Base-by-base conservation (phyloP, 2,329 filamentous ascomycete species). In the Colletotrichum sp. region DNA sequence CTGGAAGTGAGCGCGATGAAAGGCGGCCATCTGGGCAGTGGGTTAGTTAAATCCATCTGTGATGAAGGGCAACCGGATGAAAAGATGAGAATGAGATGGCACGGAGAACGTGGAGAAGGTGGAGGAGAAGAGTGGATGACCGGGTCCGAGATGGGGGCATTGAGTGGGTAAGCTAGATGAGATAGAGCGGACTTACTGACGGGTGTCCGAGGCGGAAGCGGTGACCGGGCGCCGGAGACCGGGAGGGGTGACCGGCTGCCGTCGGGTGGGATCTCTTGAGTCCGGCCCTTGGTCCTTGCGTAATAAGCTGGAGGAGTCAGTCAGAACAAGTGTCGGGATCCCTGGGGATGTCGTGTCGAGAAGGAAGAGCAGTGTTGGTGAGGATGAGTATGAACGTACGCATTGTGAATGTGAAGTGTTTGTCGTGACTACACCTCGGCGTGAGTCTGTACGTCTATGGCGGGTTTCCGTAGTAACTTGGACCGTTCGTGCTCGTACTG, bases 241-340 rank as follows among this genome's bases (percentile, higher is more conserved):
- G 61, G 49, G 52, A 75, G 59, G 22, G 73, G 73, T 29, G 69
- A 72, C 30, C 73, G 70, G 64, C 62, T 69, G 64, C 73, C 73
- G 69, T 76, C 70, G n/a, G 74, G 70, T 7, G 74, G 74, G 64
- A 76, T 76, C 52, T 76, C 74, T 61, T 76, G 74, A 34, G 74
- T 76, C 64, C 74, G 70, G 59, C 74, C 74, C 69, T 76, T 76
- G 32, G 74, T 76, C 52, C 74, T 73, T 32, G 74, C 74, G 29
- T 76, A 76, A n/a, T 76, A 76, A 6, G 74, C 74, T 76, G 63
- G 44, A 52, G 29, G n/a, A 19, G 19, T 16, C n/a, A 22, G 62
- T 75, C 16, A 75, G 72, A 36, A 73, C 12, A 55, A 62, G 13
- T 59, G 15, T 27, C 25, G 55, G 27, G 55, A 59, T 59, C 25